Conservation (phyloP, 2,329 filamentous ascomycete genomes). For the Cephalotrichum gorgonifer region DNA sequence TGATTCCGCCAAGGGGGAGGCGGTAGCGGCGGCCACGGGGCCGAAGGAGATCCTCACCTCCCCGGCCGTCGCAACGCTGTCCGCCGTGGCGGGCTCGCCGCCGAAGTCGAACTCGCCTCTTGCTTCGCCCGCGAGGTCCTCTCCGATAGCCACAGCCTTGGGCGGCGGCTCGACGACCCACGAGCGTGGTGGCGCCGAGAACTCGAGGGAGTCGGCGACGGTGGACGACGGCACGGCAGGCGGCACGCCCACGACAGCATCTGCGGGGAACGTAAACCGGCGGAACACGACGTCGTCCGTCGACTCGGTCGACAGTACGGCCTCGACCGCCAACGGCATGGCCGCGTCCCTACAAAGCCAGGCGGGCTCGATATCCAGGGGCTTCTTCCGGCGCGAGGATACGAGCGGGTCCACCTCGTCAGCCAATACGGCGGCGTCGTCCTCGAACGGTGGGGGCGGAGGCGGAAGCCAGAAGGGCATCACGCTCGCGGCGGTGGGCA, state of each 20-base stretch:
- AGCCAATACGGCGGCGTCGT: slow-evolving; percentile 18
- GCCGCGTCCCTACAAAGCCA: slow-evolving; percentile 29
- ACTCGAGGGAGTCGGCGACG: not conserved
- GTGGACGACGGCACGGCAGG: not conserved
- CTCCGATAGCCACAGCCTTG: not conserved
- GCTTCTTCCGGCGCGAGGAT: slow-evolving; percentile 29
- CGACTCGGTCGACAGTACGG: slow-evolving; percentile 16
- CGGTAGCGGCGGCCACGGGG: not conserved
- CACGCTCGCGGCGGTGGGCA: slow-evolving; percentile 43
- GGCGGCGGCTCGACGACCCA: not conserved
- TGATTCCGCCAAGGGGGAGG: slow-evolving; percentile 1
- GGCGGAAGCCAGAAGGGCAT: slow-evolving; percentile 24
- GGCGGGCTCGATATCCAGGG: slow-evolving; percentile 25
- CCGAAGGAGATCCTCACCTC: not conserved
- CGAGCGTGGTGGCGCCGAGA: not conserved
- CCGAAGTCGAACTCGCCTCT: not conserved
- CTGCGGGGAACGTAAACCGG: slow-evolving; percentile 10
- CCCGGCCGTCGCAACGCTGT: not conserved
- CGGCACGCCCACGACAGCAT: not conserved
- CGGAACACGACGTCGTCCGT: slow-evolving; percentile 28
- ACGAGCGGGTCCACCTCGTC: slow-evolving; percentile 25
- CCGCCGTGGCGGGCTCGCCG: not conserved
- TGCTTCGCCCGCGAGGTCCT: not conserved
- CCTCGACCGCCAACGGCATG: slow-evolving; percentile 19
- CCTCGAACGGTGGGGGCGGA: slow-evolving; percentile 13